These are phyloP conservation scores for Chrysanthemum makinoi DNA, from an alignment of 129 eudicot species.

Conservation along the genomic window DNA sequence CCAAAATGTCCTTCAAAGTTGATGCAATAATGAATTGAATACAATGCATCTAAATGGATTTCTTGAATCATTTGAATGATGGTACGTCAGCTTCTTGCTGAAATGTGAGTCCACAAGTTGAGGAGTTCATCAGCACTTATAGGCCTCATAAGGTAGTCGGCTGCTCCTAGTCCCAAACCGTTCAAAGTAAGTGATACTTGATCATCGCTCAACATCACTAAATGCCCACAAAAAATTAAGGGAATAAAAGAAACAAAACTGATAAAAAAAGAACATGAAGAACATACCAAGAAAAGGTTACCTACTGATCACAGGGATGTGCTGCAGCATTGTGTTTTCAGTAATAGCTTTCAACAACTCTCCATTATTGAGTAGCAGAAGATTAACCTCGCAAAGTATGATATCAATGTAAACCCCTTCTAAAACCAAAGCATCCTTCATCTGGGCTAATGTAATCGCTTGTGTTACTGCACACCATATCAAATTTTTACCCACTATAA, in stretches of 20 bases:
- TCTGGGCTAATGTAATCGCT: neutral
- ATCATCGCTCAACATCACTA: neutral
- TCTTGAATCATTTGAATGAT: too few species aligned
- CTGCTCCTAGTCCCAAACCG: too few species aligned
- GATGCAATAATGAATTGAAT: too few species aligned
- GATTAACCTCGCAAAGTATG: slow-evolving; percentile 1
- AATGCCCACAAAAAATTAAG: neutral
- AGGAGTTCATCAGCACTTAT: too few species aligned
- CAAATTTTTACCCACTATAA: neutral
- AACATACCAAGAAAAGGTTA: neutral
- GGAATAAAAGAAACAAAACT: neutral
- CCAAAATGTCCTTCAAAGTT: too few species aligned
- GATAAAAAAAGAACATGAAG: neutral
- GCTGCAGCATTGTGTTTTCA: neutral
- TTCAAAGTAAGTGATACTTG: slow-evolving; percentile 5
- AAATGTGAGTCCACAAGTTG: too few species aligned
- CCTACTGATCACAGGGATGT: neutral
- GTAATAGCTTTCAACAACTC: neutral
- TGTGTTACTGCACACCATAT: neutral
- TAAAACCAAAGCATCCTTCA: neutral
- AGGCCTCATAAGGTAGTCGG: too few species aligned
- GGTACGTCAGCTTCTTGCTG: too few species aligned
- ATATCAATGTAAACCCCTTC: neutral
- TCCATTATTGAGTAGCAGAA: neutral
- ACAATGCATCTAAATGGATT: too few species aligned